Percentiles rank a stretch among this genome's conserved stretches.
phyloP scores from a whole-genome alignment of 2,329 filamentous ascomycete genomes.

The Didymosphaeria variabile region DNA sequence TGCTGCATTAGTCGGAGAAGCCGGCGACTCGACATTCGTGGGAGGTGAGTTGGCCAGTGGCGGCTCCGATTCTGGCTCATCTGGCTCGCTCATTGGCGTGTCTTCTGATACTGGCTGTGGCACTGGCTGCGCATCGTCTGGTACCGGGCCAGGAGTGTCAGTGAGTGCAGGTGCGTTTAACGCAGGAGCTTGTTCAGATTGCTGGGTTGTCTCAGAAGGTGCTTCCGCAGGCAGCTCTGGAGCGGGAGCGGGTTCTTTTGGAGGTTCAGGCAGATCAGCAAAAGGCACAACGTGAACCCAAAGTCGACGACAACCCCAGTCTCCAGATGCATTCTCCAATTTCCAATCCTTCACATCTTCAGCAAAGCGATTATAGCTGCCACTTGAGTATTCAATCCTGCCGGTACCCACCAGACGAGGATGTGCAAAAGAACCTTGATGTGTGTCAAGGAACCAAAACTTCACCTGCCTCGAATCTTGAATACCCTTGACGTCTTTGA shows the following conservation, averaged over 20 bases:
- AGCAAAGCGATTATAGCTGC: constrained; percentile 36
- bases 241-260: constrained; percentile 27
- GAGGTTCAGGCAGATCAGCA: constrained; percentile 41
- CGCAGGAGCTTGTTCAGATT: constrained; percentile 4
- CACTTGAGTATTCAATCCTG: constrained; percentile 44
- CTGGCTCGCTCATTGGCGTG: constrained; percentile 51
- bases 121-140: constrained; percentile 16
- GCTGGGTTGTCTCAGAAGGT: constrained; percentile 1
- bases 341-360: constrained; percentile 37
- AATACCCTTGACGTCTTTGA: constrained; percentile 33
- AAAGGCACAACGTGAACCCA: constrained; percentile 47
- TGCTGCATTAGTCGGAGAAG: constrained; percentile 3
- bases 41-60: constrained; percentile 15
- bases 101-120: constrained; percentile 36
- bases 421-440: constrained; percentile 37
- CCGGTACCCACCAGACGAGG: constrained; percentile 43
- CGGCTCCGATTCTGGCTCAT: constrained; percentile 29
- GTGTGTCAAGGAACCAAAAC: constrained; percentile 51
- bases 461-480: constrained; percentile 51
- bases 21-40: constrained; percentile 15
- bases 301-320: constrained; percentile 35
- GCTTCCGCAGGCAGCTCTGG: constrained; percentile 1
- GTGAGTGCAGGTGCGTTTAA: constrained; percentile 12
- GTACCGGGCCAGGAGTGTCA: neutral
- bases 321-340: constrained; percentile 31